phyloP scores from a whole-genome alignment of 768 basidiomycete genomes.

The Neoboletus brunneissimus region DNA sequence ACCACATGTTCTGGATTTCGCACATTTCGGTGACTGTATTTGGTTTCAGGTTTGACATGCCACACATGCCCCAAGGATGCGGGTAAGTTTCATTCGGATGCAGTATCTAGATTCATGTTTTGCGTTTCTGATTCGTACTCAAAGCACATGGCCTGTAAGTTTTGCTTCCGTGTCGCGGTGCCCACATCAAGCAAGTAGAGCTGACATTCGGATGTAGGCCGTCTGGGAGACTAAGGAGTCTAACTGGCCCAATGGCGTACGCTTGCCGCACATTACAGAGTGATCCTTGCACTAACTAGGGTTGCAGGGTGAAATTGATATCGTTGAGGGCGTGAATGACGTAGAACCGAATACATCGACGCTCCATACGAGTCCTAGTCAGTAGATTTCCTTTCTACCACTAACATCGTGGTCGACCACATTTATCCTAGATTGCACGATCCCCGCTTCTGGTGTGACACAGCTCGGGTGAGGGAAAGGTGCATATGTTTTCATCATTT shows the following conservation, averaged over 20 bases:
- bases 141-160: constrained; percentile 38
- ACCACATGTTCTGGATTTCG: neutral
- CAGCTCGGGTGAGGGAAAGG: constrained; percentile 24
- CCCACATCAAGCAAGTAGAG: constrained; percentile 5
- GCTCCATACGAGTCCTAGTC: constrained; percentile 54
- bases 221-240: constrained; percentile 28
- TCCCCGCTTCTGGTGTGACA: constrained; percentile 18
- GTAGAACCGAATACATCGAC: constrained; percentile 49
- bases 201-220: constrained; percentile 20
- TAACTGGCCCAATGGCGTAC: constrained; percentile 27
- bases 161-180: neutral
- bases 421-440: constrained; percentile 23
- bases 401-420: neutral
- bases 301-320: constrained; percentile 31
- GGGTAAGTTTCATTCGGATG: constrained; percentile 19
- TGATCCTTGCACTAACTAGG: neutral
- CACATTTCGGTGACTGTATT: neutral
- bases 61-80: constrained; percentile 38
- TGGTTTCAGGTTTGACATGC: constrained; percentile 30
- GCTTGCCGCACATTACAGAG: neutral
- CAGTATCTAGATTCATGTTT: neutral
- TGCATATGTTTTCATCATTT: too few relatives aligned
- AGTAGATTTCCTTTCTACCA: neutral
- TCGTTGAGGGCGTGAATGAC: constrained; percentile 48
- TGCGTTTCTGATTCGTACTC: neutral